Conservation (phyloP, 352 stramenopile genomes). For the Phytophthora uliginosa region DNA sequence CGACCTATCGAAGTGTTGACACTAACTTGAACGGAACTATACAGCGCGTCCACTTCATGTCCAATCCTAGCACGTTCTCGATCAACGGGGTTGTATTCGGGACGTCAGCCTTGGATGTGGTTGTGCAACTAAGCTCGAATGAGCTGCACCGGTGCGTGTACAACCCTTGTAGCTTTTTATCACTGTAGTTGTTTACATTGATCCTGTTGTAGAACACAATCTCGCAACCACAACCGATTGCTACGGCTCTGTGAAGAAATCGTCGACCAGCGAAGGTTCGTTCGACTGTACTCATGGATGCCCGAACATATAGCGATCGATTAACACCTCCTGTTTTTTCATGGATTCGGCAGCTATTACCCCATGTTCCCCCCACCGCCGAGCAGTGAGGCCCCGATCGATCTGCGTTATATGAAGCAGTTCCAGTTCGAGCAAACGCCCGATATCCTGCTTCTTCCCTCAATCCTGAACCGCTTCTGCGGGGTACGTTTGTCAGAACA, state of each 20-base stretch:
- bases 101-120: constrained; percentile 93
- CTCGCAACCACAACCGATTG: constrained; percentile 74
- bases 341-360: constrained; percentile 61
- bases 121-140: constrained; percentile 90
- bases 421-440: constrained; percentile 94
- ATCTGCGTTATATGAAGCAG: constrained; percentile 93
- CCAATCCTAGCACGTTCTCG: constrained; percentile 96
- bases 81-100: constrained; percentile 96
- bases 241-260: constrained; percentile 84
- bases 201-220: constrained; percentile 44
- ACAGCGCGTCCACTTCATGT: constrained; percentile 95
- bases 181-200: not conserved
- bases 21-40: constrained; percentile 11
- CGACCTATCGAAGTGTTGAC: not conserved
- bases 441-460: constrained; percentile 97
- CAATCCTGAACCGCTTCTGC: constrained; percentile 93
- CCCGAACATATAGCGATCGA: constrained; percentile 2
- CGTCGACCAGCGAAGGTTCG: constrained; percentile 82
- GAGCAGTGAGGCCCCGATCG: constrained; percentile 84
- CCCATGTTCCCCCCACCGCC: constrained; percentile 82
- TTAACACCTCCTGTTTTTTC: not conserved
- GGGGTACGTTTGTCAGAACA: constrained; percentile 58
- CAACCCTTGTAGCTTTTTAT: not conserved
- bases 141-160: constrained; percentile 65
- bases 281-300: not conserved